phyloP scores from a whole-genome alignment of 306 rosid genomes.

The Nissolia schottii region DNA sequence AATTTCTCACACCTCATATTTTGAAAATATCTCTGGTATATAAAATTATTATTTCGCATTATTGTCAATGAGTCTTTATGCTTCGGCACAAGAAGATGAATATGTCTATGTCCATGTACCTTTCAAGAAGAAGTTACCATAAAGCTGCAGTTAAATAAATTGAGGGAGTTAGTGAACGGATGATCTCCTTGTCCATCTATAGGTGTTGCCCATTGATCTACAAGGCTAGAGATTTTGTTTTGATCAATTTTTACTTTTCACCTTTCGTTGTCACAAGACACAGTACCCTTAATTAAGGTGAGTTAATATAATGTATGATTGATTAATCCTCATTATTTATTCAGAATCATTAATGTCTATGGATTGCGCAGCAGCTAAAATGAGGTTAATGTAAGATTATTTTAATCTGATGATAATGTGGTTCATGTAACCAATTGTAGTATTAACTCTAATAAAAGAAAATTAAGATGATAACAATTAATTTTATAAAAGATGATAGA shows the following conservation, averaged over 20 bases:
- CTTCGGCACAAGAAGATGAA: conserved; percentile 7
- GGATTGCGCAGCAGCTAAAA: neutral
- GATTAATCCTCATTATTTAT: neutral
- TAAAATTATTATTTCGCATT: no score
- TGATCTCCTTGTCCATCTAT: neutral
- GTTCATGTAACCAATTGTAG: no score
- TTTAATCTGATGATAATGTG: no score
- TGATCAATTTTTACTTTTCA: neutral
- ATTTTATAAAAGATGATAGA: no score
- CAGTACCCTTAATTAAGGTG: neutral
- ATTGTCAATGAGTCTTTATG: neutral
- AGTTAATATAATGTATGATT: neutral
- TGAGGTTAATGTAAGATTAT: no score
- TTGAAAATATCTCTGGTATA: no score
- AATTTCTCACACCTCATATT: no score
- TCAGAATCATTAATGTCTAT: neutral
- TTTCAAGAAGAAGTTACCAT: neutral
- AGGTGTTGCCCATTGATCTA: neutral
- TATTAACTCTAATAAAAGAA: no score
- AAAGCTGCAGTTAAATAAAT: neutral
- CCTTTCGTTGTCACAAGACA: neutral
- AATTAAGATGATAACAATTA: no score
- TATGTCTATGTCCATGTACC: neutral
- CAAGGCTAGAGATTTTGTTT: neutral
- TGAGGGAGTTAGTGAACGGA: neutral